A percentile compares a stretch with the other conserved stretches of the same genome.
Evolutionary conservation across 148 eudicot genomes (phyloP).

Genomic region (Oxyria digyna): DNA sequence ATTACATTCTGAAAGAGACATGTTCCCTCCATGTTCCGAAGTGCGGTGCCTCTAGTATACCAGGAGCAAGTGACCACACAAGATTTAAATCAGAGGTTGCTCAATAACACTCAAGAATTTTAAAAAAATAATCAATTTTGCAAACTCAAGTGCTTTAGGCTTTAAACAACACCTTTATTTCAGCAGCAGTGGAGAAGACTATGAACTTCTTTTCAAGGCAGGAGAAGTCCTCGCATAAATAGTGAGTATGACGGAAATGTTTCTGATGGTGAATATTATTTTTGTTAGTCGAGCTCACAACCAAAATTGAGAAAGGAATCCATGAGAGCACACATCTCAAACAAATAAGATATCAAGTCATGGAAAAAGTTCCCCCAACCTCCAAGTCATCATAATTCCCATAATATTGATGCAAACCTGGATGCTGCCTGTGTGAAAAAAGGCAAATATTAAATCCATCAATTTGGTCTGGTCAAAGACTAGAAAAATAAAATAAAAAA

Average conservation of each 20-base stretch:
- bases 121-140: neutral
- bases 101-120: neutral
- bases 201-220: conserved; percentile 78
- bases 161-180: conserved; percentile 46
- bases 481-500: conserved; percentile 5
- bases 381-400: conserved; percentile 85
- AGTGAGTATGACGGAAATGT: conserved; percentile 69
- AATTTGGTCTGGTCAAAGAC: neutral
- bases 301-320: neutral
- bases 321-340: neutral
- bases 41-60: conserved; percentile 57
- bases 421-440: conserved; percentile 53
- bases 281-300: neutral
- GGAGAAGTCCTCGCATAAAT: conserved; percentile 66
- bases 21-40: conserved; percentile 69
- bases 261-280: conserved; percentile 25
- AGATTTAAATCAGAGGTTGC: neutral
- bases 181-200: conserved; percentile 62
- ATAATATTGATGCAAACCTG: conserved; percentile 59
- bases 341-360: neutral
- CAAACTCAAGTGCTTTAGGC: neutral
- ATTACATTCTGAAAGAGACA: conserved; percentile 56
- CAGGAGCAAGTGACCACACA: neutral
- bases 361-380: conserved; percentile 27
- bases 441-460: conserved; percentile 1